Evolutionary conservation across 1,284 basidiomycete genomes (phyloP), one percentile per base, ranked within the genome.

Genomic region (Ganoderma meredithae): DNA sequence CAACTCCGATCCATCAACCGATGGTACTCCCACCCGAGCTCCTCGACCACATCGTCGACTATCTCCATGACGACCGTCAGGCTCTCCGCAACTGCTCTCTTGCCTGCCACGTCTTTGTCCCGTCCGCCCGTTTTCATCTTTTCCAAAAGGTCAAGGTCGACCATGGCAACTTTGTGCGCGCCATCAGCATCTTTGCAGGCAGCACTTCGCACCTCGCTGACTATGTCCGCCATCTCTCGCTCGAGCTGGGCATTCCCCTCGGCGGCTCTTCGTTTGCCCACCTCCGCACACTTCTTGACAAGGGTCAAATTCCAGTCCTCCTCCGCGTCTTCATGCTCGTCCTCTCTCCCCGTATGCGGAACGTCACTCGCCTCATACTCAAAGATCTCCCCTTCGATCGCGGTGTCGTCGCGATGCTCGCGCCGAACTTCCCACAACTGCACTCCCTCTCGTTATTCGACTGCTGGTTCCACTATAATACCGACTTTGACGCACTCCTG

Each of bases 1-100:
- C 39, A 4, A n/a, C 36, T 60, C 22, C 39, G 13, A 27, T 15
- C 13, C 39, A 41, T 7, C 58, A 60, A 13, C n/a, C 39, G 15
- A 25, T 22, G 19, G 10, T 40, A 13, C 53, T 73, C 4, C 76
- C 76, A 5, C 68, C 74, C 6, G 76, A 77, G 66, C 71, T 77
- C 49, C 25, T 76, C 19, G 76, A 77, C 63, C 70, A 76, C 43
- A 73, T 75, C 55, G 66, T 77, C 49, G 76, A 77, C 69, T 69
- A 75, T 63, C 70, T 76, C 7, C 71, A 74, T 63, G 65, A 74
- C 55, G 76, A 76, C 61, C 44, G 39, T 17, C 19, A 72, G 15
- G 64, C 75, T 7, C 71, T 77, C 10, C 63, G 65, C n/a, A 71
- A 65, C 15, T 76, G 75, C 62, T 71, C 73, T 31, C 67, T 77